Conservation (phyloP, 2,329 filamentous ascomycete species). For the Fusarium globosum region DNA sequence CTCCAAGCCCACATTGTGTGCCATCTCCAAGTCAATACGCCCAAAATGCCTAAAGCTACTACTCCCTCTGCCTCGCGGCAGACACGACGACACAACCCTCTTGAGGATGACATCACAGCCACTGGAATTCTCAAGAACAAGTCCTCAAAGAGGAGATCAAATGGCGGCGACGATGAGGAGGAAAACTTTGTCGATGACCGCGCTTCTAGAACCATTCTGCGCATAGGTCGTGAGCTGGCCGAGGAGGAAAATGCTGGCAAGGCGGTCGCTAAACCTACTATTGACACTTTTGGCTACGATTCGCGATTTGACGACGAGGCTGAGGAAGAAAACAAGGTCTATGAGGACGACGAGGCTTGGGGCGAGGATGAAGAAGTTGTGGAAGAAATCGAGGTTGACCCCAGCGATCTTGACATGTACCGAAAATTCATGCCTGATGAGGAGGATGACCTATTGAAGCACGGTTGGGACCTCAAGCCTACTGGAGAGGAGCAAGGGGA, state of each 20-base stretch:
- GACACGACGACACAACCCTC: constrained; percentile 84
- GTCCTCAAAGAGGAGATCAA: constrained; percentile 76
- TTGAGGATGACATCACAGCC: constrained; percentile 86
- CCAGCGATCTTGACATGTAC: constrained; percentile 89
- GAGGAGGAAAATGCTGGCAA: constrained; percentile 74
- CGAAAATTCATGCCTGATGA: constrained; percentile 85
- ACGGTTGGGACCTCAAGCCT: constrained; percentile 65
- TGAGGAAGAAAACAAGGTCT: constrained; percentile 56
- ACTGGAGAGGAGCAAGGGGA: constrained; percentile 60
- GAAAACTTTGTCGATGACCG: constrained; percentile 87
- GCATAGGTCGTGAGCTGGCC: constrained; percentile 87
- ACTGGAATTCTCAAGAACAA: constrained; percentile 78
- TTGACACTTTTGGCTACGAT: constrained; percentile 80
- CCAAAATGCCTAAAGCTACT: constrained; percentile 82
- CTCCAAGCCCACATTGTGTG: constrained; percentile 45
- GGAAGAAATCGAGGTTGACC: constrained; percentile 84
- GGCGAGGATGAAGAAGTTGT: constrained; percentile 81
- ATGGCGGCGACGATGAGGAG: constrained; percentile 69
- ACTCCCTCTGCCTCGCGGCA: constrained; percentile 67
- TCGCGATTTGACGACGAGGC: constrained; percentile 73
- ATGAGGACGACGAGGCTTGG: constrained; percentile 74
- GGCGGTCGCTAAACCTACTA: constrained; percentile 54
- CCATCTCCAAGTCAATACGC: constrained; percentile 32
- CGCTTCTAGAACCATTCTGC: constrained; percentile 87
- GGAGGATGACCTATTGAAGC: constrained; percentile 78